A percentile compares a stretch with the other conserved stretches of the same genome.
Evolutionary conservation across 768 basidiomycete species (phyloP).

Genomic region (Psilocybe cubensis): DNA sequence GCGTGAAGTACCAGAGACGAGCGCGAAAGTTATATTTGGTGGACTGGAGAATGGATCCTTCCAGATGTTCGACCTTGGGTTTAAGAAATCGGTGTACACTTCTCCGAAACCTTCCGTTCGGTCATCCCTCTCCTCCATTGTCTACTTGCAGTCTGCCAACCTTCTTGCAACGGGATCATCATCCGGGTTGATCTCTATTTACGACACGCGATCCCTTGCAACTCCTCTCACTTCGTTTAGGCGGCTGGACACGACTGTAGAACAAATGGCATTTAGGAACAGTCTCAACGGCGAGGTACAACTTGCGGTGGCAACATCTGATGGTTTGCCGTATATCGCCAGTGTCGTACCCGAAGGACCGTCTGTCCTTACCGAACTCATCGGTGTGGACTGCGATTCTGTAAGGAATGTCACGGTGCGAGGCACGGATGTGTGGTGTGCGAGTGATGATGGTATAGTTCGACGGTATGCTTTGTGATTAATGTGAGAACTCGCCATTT

Average conservation of each 20-base stretch:
- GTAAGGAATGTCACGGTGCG: slow-evolving; percentile 45
- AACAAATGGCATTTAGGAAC: slow-evolving; percentile 46
- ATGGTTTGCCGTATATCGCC: slow-evolving; percentile 64
- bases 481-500: not conserved
- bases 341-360: slow-evolving; percentile 45
- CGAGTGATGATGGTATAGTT: slow-evolving; percentile 67
- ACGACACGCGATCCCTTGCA: slow-evolving; percentile 52
- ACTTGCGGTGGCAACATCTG: slow-evolving; percentile 55
- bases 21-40: slow-evolving; percentile 52
- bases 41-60: slow-evolving; percentile 60
- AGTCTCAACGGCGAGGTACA: slow-evolving; percentile 26
- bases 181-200: slow-evolving; percentile 56
- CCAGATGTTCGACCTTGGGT: slow-evolving; percentile 57
- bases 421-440: slow-evolving; percentile 32
- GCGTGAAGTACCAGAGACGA: slow-evolving; percentile 49
- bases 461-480: slow-evolving; percentile 41
- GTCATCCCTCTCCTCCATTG: slow-evolving; percentile 44
- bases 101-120: slow-evolving; percentile 23
- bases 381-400: slow-evolving; percentile 65
- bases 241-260: slow-evolving; percentile 51
- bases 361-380: slow-evolving; percentile 49
- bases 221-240: slow-evolving; percentile 43
- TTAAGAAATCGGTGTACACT: slow-evolving; percentile 32
- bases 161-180: slow-evolving; percentile 64
- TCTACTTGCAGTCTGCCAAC: slow-evolving; percentile 40